phyloP scores from a whole-genome alignment of 83 land plant species.

The Picea engelmannii region DNA sequence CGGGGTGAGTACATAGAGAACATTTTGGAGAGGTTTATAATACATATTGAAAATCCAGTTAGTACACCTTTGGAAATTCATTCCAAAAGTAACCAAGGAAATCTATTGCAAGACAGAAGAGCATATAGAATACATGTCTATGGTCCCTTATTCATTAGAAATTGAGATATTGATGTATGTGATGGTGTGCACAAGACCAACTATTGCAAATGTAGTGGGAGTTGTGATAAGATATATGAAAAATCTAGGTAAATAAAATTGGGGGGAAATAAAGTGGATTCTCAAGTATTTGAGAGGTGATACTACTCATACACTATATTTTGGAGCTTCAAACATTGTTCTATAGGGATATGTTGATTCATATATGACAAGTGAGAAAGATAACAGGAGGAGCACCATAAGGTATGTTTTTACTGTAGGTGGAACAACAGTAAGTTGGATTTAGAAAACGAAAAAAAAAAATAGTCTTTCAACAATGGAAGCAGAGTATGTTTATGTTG shows the following conservation, averaged over 20 bases:
- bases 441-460: neutral
- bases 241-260: neutral
- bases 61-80: neutral
- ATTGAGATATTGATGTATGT: neutral
- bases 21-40: neutral
- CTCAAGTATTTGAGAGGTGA: neutral
- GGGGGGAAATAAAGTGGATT: neutral
- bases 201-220: constrained; percentile 1
- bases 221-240: neutral
- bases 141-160: neutral
- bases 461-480: neutral
- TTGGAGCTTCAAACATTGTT: neutral
- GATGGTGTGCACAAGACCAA: constrained; percentile 5
- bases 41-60: neutral
- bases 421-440: neutral
- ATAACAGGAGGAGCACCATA: neutral
- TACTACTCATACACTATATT: neutral
- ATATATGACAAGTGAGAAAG: neutral
- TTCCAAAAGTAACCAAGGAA: neutral
- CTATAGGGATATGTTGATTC: neutral
- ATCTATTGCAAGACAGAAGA: neutral
- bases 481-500: neutral
- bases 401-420: neutral
- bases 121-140: neutral
- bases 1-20: constrained; percentile 3